phyloP scores from a whole-genome alignment of 371 early-diverging fungal genomes.

The Mucor velutinosus region DNA sequence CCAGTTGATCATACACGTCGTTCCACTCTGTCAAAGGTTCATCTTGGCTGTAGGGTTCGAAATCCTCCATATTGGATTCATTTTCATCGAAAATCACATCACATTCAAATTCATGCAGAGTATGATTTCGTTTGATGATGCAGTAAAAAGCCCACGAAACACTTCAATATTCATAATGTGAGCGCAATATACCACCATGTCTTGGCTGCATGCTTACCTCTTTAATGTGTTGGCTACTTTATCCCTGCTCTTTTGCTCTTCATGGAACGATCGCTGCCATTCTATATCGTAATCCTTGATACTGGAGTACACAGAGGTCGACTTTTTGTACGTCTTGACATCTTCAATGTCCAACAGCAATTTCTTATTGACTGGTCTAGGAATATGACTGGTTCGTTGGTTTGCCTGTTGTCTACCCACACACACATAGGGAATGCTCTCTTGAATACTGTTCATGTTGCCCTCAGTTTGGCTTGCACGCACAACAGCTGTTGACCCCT shows the following conservation, averaged over 20 bases:
- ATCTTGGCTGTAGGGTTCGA: neutral
- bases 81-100: slow-evolving; percentile 30
- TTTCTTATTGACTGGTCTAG: neutral
- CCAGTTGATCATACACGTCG: slow-evolving; percentile 43
- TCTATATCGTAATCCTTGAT: slow-evolving; percentile 21
- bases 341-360: slow-evolving; percentile 17
- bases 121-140: slow-evolving; percentile 39
- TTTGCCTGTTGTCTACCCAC: neutral
- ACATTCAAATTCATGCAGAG: slow-evolving; percentile 23
- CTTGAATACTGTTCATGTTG: slow-evolving; percentile 11
- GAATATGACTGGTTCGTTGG: neutral
- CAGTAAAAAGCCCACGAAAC: slow-evolving; percentile 35
- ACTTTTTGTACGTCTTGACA: slow-evolving; percentile 20
- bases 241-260: slow-evolving; percentile 22
- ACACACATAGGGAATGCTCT: slow-evolving; percentile 12
- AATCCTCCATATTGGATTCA: slow-evolving; percentile 14
- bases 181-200: neutral
- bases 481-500: neutral
- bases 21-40: slow-evolving; percentile 37
- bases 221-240: slow-evolving; percentile 30
- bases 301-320: slow-evolving; percentile 17
- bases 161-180: slow-evolving; percentile 10
- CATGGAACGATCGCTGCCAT: slow-evolving; percentile 36
- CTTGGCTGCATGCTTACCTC: slow-evolving; percentile 19
- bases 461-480: slow-evolving; percentile 14